phyloP scores from a whole-genome alignment of 164 flowering plant genomes.

The Sedum album region DNA sequence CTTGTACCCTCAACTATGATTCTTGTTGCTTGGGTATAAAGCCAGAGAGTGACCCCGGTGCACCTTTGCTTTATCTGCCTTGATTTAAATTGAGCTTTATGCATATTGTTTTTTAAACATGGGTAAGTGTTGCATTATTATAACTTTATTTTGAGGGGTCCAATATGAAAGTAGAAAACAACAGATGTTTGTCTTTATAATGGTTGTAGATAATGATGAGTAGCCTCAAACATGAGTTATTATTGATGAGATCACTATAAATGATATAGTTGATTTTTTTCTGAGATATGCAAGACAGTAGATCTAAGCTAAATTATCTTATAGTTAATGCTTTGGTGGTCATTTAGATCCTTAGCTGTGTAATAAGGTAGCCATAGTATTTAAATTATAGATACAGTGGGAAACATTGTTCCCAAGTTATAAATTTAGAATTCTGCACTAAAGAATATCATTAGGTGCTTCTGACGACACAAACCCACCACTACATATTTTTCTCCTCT shows the following conservation, averaged over 20 bases:
- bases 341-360: neutral
- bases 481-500: neutral
- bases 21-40: constrained; percentile 1
- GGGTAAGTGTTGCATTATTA: neutral
- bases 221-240: neutral
- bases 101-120: neutral
- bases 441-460: neutral
- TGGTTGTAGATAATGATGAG: neutral
- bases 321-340: neutral
- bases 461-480: neutral
- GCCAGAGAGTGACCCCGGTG: neutral
- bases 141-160: neutral
- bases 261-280: neutral
- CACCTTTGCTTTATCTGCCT: neutral
- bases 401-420: neutral
- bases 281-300: neutral
- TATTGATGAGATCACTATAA: neutral
- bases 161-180: neutral
- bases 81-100: neutral
- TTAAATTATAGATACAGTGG: neutral
- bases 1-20: neutral
- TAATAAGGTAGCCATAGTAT: neutral
- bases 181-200: neutral
- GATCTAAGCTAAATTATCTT: neutral
- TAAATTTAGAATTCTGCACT: neutral